A percentile compares a stretch with the other conserved stretches of the same genome.
These are phyloP conservation scores for Halophytophthora polymorphica DNA, from an alignment of 352 stramenopile species.

Conservation along the genomic window DNA sequence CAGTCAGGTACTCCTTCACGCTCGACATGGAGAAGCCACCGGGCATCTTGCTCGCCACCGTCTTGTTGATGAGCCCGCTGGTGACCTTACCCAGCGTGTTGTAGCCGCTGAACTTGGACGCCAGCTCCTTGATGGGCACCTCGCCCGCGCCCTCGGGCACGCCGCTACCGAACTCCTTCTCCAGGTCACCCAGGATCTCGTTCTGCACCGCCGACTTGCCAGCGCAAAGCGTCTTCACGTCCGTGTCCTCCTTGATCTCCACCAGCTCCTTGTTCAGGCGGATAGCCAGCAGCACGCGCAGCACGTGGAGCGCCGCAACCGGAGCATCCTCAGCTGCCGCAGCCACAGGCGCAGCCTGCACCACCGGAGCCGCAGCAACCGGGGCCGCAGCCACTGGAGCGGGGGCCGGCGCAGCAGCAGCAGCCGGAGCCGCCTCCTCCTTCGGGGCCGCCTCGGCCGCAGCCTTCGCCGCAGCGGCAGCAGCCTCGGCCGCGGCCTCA, in stretches of 20 bases:
- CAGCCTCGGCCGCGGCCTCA: constrained; percentile 30
- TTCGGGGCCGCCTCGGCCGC: constrained; percentile 32
- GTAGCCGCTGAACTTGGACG: constrained; percentile 67
- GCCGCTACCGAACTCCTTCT: constrained; percentile 80
- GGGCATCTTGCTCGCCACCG: constrained; percentile 80
- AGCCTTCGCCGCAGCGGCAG: constrained; percentile 36
- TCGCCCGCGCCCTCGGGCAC: constrained; percentile 71
- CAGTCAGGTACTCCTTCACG: constrained; percentile 66
- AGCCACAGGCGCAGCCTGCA: constrained; percentile 11
- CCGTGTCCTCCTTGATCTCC: constrained; percentile 68
- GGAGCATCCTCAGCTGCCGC: constrained; percentile 48
- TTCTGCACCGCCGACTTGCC: constrained; percentile 88
- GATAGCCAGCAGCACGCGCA: constrained; percentile 73
- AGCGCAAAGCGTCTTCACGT: constrained; percentile 76
- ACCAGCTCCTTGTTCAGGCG: constrained; percentile 70
- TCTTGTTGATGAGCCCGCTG: constrained; percentile 60
- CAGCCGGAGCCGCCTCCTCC: constrained; percentile 26
- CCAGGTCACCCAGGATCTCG: constrained; percentile 84
- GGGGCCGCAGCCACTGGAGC: constrained; percentile 18
- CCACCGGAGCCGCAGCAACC: constrained; percentile 7
- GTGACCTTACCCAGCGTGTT: constrained; percentile 69
- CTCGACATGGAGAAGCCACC: constrained; percentile 81
- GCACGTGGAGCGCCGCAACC: constrained; percentile 58
- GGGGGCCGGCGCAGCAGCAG: constrained; percentile 28
- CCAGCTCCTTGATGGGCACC: constrained; percentile 69